Percentiles rank a stretch among this genome's conserved stretches.
Conservation (phyloP, 2,329 filamentous ascomycete genomes). For the Tolypocladium amazonense region DNA sequence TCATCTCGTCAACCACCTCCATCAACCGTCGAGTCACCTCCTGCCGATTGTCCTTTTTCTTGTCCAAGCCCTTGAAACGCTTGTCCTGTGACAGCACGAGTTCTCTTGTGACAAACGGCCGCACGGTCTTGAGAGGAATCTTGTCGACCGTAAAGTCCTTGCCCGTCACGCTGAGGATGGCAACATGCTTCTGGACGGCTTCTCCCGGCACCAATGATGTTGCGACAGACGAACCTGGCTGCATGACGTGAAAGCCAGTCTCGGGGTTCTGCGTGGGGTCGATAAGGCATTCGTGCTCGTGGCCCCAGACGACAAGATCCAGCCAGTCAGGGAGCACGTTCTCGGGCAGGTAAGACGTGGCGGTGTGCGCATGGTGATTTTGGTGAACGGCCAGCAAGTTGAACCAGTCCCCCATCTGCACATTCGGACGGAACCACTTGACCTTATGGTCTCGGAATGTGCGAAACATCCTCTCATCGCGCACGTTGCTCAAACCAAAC, state of each 20-base stretch:
- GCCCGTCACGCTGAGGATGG: slow-evolving; percentile 74
- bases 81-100: slow-evolving; percentile 67
- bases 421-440: slow-evolving; percentile 78
- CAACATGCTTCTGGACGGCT: slow-evolving; percentile 82
- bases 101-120: slow-evolving; percentile 82
- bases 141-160: slow-evolving; percentile 72
- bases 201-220: slow-evolving; percentile 87
- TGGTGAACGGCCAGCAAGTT: slow-evolving; percentile 93
- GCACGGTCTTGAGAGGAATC: slow-evolving; percentile 75
- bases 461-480: slow-evolving; percentile 87
- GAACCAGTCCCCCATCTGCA: slow-evolving; percentile 84
- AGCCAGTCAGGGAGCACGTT: slow-evolving; percentile 86
- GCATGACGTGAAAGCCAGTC: slow-evolving; percentile 90
- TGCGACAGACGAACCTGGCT: slow-evolving; percentile 90
- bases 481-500: slow-evolving; percentile 90
- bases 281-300: slow-evolving; percentile 93
- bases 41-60: slow-evolving; percentile 71
- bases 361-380: slow-evolving; percentile 85
- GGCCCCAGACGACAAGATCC: slow-evolving; percentile 89
- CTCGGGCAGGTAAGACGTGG: slow-evolving; percentile 90
- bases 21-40: slow-evolving; percentile 71
- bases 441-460: slow-evolving; percentile 91
- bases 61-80: slow-evolving; percentile 66
- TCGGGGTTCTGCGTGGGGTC: slow-evolving; percentile 75
- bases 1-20: slow-evolving; percentile 73